Evolutionary conservation across 352 stramenopile genomes (phyloP), one percentile per base, ranked within the genome.

Genomic region (Phytophthora parvispora): DNA sequence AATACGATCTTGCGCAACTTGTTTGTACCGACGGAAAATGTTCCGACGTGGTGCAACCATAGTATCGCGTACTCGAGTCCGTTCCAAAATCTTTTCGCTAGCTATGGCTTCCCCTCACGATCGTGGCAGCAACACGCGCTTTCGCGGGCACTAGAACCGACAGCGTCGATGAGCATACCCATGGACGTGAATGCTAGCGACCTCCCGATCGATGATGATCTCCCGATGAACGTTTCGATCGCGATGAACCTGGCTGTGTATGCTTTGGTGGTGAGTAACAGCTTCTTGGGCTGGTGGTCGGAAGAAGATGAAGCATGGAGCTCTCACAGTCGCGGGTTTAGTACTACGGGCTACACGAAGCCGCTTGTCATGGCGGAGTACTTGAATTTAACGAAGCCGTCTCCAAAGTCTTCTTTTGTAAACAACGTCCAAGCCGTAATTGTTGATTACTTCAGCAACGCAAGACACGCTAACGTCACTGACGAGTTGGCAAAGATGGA

Each of bases 1-100:
- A 63, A 63, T 29, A 54, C 56, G 8, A 63, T 63, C 40, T 48
- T 63, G 22, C 56, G 40, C 28, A 56, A 56, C 25, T 56, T 56
- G 29, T 64, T 64, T 22, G 22, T 55, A 15, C 28, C 22, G 2
- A 49, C 45, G 16, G 49, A 38, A 18, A 27, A 55, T 13, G 49
- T 42, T 20, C 48, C 60, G 16, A 53, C 36, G 18, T 67, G 25
- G 34, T 67, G 60, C 49, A 67, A 67, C 32, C n/a, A 13, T 4
- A 48, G 32, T 28, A n/a, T 58, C 12, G 8, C 6, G 6, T 4
- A 16, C 18, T 1, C 8, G n/a, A 49, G 38, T 54, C 36, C 60
- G 28, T 60, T 38, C 49, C 51, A 54, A 18, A 36, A 52, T 22
- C 18, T 48, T 20, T 25, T 60, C 34, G 60, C 38, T 15, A 52